A percentile compares a stretch with the other conserved stretches of the same genome.
Evolutionary conservation across 75 land plant species (phyloP).

Genomic region (Pinus taeda): DNA sequence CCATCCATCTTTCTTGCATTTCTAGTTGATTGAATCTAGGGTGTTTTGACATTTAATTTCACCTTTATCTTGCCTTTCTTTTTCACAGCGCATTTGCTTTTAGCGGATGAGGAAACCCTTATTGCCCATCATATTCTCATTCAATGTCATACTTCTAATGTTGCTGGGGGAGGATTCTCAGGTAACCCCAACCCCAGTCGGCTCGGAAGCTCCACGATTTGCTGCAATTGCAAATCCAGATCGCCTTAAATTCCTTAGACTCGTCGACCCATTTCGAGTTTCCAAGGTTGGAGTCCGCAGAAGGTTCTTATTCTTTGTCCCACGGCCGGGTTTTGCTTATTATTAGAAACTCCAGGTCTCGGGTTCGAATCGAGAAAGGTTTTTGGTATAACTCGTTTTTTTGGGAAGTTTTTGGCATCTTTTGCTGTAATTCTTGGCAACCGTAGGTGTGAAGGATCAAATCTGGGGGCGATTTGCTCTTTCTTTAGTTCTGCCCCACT

Average conservation of each 20-base stretch:
- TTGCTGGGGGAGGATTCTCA: neutral
- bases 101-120: too few species aligned
- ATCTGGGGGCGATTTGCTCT: neutral
- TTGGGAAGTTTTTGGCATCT: neutral
- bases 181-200: constrained; percentile 9
- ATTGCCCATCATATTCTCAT: too few species aligned
- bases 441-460: neutral
- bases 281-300: neutral
- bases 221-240: neutral
- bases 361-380: neutral
- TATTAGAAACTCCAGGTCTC: constrained; percentile 7
- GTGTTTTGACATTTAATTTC: too few species aligned
- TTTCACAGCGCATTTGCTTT: too few species aligned
- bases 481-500: neutral
- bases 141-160: neutral
- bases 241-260: neutral
- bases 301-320: neutral
- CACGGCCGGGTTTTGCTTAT: constrained; percentile 7
- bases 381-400: neutral
- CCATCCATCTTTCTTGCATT: too few species aligned
- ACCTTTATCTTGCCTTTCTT: too few species aligned
- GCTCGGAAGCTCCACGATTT: neutral
- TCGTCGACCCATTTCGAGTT: neutral
- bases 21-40: too few species aligned
- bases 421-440: neutral